Evolutionary conservation across 2,329 filamentous ascomycete species (phyloP).

Genomic region (Cryphonectria parasitica): DNA sequence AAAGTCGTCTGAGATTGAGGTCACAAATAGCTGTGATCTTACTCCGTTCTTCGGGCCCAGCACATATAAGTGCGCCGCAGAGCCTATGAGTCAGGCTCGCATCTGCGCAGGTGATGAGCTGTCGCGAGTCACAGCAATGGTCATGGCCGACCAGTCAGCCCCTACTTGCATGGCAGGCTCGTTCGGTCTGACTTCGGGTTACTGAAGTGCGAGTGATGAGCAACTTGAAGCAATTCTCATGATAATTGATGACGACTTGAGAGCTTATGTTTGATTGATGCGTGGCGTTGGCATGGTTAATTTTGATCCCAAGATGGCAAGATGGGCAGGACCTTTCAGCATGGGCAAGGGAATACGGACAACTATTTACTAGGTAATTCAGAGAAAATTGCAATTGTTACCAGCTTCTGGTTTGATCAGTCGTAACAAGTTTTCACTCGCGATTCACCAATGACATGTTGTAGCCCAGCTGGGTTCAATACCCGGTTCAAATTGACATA

Average conservation of each 20-base stretch:
- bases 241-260: background rate
- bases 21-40: background rate
- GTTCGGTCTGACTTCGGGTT: background rate
- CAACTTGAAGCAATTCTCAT: background rate
- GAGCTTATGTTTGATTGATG: background rate
- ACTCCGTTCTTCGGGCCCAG: background rate
- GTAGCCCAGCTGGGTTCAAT: too few relatives aligned
- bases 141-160: background rate
- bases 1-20: background rate
- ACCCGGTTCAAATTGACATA: too few relatives aligned
- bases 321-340: background rate
- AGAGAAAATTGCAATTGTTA: background rate
- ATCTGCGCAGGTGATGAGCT: constrained; percentile 2
- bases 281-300: background rate
- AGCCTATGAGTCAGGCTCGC: background rate
- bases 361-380: background rate
- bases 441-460: too few relatives aligned
- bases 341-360: background rate
- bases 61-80: background rate
- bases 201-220: background rate
- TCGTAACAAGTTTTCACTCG: too few relatives aligned
- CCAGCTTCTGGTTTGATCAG: background rate
- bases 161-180: background rate
- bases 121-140: constrained; percentile 8
- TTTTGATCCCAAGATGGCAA: background rate